These are phyloP conservation scores for Colletotrichum limetticola DNA, from an alignment of 2,329 filamentous ascomycete species.

Conservation along the genomic window DNA sequence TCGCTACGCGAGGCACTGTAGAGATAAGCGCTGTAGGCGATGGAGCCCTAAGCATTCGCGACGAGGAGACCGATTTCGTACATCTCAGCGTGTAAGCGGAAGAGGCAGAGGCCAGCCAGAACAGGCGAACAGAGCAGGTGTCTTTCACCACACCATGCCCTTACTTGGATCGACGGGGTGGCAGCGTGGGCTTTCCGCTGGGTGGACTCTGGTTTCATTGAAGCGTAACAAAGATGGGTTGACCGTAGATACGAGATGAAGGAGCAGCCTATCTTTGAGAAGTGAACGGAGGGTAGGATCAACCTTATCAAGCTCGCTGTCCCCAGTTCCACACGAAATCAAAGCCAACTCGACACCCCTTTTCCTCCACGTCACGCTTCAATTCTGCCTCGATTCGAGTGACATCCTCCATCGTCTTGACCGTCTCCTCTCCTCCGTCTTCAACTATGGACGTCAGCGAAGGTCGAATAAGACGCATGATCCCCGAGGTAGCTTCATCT, in stretches of 20 bases:
- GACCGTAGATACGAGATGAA: background rate
- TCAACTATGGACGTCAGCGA: slow-evolving; percentile 8
- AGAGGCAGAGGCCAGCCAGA: no score
- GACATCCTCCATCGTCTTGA: slow-evolving; percentile 18
- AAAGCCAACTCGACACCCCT: slow-evolving; percentile 8
- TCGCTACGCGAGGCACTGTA: no score
- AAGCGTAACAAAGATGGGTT: background rate
- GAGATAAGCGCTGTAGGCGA: no score
- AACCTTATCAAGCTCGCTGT: background rate
- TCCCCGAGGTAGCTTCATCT: background rate
- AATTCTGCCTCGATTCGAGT: slow-evolving; percentile 10
- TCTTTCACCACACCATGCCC: no score
- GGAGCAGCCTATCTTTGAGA: background rate
- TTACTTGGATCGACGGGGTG: no score
- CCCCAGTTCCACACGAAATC: slow-evolving; percentile 23
- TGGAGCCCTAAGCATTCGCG: no score
- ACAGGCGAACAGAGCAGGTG: no score
- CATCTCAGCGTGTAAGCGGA: no score
- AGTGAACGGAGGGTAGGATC: background rate
- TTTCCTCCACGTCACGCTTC: slow-evolving; percentile 1
- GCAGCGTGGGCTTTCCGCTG: no score
- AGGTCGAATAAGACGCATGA: background rate
- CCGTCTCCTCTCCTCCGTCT: slow-evolving; percentile 19
- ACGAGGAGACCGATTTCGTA: no score
- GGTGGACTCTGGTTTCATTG: no score